Percentiles rank a stretch among this genome's conserved stretches.
Conservation (phyloP, 805 yeast genomes). For the Zygoascus biomembranicola region DNA sequence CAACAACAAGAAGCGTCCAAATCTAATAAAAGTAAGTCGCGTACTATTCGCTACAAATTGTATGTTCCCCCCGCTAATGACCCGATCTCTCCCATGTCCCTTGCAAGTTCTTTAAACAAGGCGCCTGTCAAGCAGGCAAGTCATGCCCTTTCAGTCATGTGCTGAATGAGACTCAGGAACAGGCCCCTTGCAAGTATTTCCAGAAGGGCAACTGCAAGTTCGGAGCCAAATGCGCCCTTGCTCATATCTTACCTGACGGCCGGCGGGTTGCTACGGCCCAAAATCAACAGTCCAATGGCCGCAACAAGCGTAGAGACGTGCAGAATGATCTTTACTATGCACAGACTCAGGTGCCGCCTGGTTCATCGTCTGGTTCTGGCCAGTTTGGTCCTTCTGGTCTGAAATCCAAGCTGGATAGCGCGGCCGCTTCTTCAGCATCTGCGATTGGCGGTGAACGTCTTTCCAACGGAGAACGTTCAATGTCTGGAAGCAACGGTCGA, state of each 20-base stretch:
- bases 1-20: background rate
- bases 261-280: slow-evolving; percentile 51
- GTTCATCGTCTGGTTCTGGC: background rate
- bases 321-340: background rate
- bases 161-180: slow-evolving; percentile 41
- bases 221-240: slow-evolving; percentile 89
- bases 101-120: slow-evolving; percentile 87
- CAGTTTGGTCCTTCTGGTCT: background rate
- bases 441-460: background rate
- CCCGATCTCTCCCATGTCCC: slow-evolving; percentile 84
- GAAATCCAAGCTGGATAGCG: background rate
- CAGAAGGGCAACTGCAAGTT: slow-evolving; percentile 96
- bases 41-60: background rate
- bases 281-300: slow-evolving; percentile 4
- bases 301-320: slow-evolving; percentile 1
- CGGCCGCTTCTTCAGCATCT: background rate
- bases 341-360: background rate
- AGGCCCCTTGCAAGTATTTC: slow-evolving; percentile 79
- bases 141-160: slow-evolving; percentile 89
- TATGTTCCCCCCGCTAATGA: background rate
- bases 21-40: slow-evolving; percentile 5
- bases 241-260: slow-evolving; percentile 85
- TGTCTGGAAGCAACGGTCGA: background rate
- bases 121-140: slow-evolving; percentile 89
- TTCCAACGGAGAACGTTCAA: background rate